Base-by-base conservation (phyloP, 2,329 filamentous ascomycete species). In the Ilyonectria robusta region DNA sequence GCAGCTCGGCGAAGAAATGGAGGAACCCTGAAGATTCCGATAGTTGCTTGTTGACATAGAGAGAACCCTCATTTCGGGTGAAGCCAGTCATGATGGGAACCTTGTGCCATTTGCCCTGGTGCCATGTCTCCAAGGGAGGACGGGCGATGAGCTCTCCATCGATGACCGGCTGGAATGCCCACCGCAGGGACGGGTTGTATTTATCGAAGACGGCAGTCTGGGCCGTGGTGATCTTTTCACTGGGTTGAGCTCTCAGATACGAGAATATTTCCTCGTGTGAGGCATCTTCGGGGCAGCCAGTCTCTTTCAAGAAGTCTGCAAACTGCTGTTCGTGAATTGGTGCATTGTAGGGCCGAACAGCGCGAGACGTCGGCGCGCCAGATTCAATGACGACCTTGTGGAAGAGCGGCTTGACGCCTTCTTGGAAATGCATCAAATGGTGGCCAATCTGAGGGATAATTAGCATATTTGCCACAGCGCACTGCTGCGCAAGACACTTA, bases 151-250 rank as follows among this genome's bases (percentile, higher is more conserved):
- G 79, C 1, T 88, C 84, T 3, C 79, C 80, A 70, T 93, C 91
- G 50, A 93, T 88, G 11, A 91, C 88, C 1, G 91, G 73, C 71
- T 93, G 92, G 80, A 92, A 94, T 0, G 92, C 83, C 88, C 88
- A 90, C 23, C 84, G 83, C 2, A 89, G 79, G 5, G 79, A 82
- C 2, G 77, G 73, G 26, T 80, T 78, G 74, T 86, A 86, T 53
- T 78, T 78, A n/a, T 78, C 71, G 76, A 84, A 89, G 7, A 87
- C 79, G 8, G 69, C 63, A 5, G 76, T 66, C 47, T 82, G 79
- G 2, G 83, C 84, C 2, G 85, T 85, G 1, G 71, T 68, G 1
- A 77, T 66, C 21, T 70, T 62, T 6, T 65, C 51, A 11, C 67
- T 67, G 0, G 82, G 78, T 1, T 83, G 68, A 75, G 77, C 75